phyloP scores from a whole-genome alignment of 1,284 basidiomycete genomes.

The Sporisorium scitamineum region DNA sequence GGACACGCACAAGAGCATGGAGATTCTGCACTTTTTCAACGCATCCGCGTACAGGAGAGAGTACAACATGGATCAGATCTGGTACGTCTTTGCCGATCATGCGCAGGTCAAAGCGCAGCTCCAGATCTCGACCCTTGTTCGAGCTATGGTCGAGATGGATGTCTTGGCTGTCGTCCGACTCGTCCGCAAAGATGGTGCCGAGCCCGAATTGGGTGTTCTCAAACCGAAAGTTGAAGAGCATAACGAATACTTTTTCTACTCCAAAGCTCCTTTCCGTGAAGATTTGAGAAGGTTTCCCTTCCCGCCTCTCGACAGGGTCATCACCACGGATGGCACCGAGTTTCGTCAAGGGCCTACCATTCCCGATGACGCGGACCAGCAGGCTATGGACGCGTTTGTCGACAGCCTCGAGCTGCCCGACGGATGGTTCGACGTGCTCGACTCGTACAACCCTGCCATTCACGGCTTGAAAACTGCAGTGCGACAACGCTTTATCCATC shows the following conservation, averaged over 20 bases:
- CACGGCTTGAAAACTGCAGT: slow-evolving; percentile 93
- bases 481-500: slow-evolving; percentile 82
- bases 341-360: slow-evolving; percentile 83
- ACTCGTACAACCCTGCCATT: slow-evolving; percentile 88
- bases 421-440: slow-evolving; percentile 80
- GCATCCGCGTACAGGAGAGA: slow-evolving; percentile 72
- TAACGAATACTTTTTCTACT: slow-evolving; percentile 53
- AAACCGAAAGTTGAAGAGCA: slow-evolving; percentile 51
- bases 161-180: slow-evolving; percentile 83
- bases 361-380: slow-evolving; percentile 82
- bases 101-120: slow-evolving; percentile 80
- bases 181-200: slow-evolving; percentile 79
- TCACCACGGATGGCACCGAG: slow-evolving; percentile 80
- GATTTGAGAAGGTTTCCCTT: slow-evolving; percentile 90
- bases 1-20: slow-evolving; percentile 82
- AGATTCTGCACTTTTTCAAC: slow-evolving; percentile 86
- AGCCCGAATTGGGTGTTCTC: slow-evolving; percentile 75
- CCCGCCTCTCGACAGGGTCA: slow-evolving; percentile 80
- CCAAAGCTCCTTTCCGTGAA: slow-evolving; percentile 91
- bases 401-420: slow-evolving; percentile 84
- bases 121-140: slow-evolving; percentile 84
- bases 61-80: slow-evolving; percentile 84
- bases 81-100: slow-evolving; percentile 85
- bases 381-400: slow-evolving; percentile 86
- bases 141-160: slow-evolving; percentile 79